These are phyloP conservation scores for Fusarium aywerte DNA, from an alignment of 2,329 filamentous ascomycete species.

Conservation along the genomic window DNA sequence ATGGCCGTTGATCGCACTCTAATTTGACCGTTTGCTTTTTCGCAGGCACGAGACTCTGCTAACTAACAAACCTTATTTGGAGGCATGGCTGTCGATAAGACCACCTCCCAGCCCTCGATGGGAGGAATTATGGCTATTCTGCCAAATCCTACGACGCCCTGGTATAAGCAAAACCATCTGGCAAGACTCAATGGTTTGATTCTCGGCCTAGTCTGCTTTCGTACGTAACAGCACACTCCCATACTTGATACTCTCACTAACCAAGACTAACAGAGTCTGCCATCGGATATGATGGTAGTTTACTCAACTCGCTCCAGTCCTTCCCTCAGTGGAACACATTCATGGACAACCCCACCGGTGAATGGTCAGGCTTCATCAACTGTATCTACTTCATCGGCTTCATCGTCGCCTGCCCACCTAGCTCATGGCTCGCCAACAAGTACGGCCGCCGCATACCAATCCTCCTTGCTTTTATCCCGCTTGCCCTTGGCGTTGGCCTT, in stretches of 20 bases:
- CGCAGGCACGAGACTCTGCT: not conserved
- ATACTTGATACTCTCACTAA: not conserved
- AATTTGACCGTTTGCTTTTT: not conserved
- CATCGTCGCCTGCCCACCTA: not conserved
- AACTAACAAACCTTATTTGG: not conserved
- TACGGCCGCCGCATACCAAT: constrained; percentile 13
- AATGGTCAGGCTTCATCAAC: constrained; percentile 27
- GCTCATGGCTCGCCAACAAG: constrained; percentile 21
- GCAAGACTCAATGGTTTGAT: constrained; percentile 13
- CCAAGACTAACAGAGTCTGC: not conserved
- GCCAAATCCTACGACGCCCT: constrained; percentile 7
- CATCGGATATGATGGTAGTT: constrained; percentile 17
- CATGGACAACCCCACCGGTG: constrained; percentile 10
- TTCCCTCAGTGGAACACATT: constrained; percentile 16
- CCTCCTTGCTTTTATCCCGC: not conserved
- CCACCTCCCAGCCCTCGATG: not conserved
- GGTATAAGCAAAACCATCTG: constrained; percentile 16
- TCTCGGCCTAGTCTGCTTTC: constrained; percentile 16
- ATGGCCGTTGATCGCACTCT: constrained; percentile 1
- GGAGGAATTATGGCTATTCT: constrained; percentile 1
- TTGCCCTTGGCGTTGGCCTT: not conserved
- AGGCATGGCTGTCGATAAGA: constrained; percentile 3
- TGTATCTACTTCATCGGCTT: constrained; percentile 19
- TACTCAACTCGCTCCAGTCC: constrained; percentile 14
- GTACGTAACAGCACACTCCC: not conserved